These are phyloP conservation scores for Eremomyces bilateralis DNA, from an alignment of 495 filamentous ascomycete genomes.

Conservation along the genomic window DNA sequence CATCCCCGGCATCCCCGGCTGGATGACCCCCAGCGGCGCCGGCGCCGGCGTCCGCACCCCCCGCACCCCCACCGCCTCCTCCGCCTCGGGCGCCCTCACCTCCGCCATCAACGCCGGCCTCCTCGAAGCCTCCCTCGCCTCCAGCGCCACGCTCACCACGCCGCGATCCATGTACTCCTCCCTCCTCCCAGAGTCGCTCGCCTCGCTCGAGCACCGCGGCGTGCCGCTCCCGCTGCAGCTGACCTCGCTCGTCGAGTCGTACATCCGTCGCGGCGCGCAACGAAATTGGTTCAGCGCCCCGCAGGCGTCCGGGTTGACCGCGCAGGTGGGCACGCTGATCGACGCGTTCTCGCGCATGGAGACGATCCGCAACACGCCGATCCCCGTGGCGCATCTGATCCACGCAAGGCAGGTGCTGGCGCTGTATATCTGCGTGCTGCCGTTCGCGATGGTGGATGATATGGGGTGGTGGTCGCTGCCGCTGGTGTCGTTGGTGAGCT, in stretches of 20 bases:
- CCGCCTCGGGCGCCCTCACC: neutral
- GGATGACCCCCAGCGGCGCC: neutral
- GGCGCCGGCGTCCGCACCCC: neutral
- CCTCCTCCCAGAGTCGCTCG: conserved; percentile 35
- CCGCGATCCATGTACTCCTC: conserved; percentile 37
- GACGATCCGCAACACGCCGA: conserved; percentile 47
- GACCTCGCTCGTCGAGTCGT: conserved; percentile 43
- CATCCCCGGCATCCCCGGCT: conserved; percentile 6
- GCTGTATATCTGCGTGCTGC: conserved; percentile 47
- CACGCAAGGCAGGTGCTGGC: conserved; percentile 58
- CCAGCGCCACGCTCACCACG: conserved; percentile 13
- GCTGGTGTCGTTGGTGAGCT: conserved; percentile 42
- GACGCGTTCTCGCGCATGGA: conserved; percentile 55
- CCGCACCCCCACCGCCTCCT: neutral
- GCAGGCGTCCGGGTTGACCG: conserved; percentile 38
- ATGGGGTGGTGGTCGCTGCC: conserved; percentile 52
- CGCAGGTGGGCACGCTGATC: conserved; percentile 36
- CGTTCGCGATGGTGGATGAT: conserved; percentile 51
- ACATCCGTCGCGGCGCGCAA: conserved; percentile 39
- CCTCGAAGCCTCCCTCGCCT: neutral
- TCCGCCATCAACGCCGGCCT: neutral
- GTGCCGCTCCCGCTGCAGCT: conserved; percentile 44
- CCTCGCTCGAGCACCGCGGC: conserved; percentile 40
- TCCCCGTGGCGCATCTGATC: conserved; percentile 60
- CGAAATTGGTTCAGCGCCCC: conserved; percentile 38